Percentiles rank a stretch among this genome's conserved stretches.
Conservation (phyloP, 1,284 basidiomycete species). For the Trichosporon inkin region DNA sequence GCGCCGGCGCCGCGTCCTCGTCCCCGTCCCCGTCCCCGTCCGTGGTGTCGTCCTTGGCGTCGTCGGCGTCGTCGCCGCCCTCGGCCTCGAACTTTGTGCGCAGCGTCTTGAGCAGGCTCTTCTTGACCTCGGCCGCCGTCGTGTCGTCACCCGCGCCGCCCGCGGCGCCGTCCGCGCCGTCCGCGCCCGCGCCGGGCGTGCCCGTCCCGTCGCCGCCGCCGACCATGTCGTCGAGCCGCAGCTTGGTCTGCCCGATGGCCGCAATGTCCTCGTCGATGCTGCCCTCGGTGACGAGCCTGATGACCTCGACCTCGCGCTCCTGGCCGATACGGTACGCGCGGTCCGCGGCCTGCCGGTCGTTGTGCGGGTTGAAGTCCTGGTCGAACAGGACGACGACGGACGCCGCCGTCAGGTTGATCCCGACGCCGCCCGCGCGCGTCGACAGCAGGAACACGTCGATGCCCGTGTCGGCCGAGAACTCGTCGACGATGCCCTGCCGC, state of each 20-base stretch:
- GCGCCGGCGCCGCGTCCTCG: neutral
- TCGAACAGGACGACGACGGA: slow-evolving; percentile 95
- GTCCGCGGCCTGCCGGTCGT: slow-evolving; percentile 93
- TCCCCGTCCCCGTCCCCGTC: neutral
- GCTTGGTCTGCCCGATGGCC: slow-evolving; percentile 80
- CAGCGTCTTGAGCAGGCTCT: slow-evolving; percentile 38
- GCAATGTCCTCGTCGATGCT: slow-evolving; percentile 97
- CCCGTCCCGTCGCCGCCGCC: slow-evolving; percentile 58
- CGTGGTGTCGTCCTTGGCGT: neutral
- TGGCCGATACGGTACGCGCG: slow-evolving; percentile 86
- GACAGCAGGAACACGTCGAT: slow-evolving; percentile 92
- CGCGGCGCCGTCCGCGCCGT: slow-evolving; percentile 57
- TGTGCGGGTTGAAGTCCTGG: slow-evolving; percentile 87
- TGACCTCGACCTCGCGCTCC: slow-evolving; percentile 55
- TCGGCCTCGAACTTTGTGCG: slow-evolving; percentile 29
- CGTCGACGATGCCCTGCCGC: slow-evolving; percentile 87
- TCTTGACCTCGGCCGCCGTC: slow-evolving; percentile 36
- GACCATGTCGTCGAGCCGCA: slow-evolving; percentile 86
- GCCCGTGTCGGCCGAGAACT: slow-evolving; percentile 89
- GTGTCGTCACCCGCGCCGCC: slow-evolving; percentile 54
- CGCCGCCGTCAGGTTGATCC: slow-evolving; percentile 84
- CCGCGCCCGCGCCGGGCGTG: slow-evolving; percentile 28
- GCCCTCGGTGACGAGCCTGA: slow-evolving; percentile 86
- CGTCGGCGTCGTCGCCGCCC: neutral
- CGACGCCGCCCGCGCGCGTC: slow-evolving; percentile 77